Base-by-base conservation (phyloP, 257 asterid species). In the Rauvolfia tetraphylla region DNA sequence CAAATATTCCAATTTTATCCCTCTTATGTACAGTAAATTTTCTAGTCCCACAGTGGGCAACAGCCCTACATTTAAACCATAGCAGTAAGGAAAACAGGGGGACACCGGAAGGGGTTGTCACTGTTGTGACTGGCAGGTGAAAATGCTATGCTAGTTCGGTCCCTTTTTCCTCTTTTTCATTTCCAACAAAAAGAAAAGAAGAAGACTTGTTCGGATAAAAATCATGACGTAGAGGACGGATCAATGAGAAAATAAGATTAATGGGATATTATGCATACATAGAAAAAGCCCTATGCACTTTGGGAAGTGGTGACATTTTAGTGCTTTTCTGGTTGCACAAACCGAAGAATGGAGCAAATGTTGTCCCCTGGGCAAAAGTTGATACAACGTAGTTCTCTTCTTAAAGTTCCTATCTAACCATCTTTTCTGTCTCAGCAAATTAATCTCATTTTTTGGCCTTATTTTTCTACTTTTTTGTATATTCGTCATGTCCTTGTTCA, bases 311-410 rank as follows among this genome's bases (percentile, higher is more conserved):
- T 14, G 41, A 15, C 34, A 29, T 31, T 33, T 15, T 62, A 15
- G 68, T 62, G 68, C 68, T 62, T 62, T 34, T 56, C 20, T 62
- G 68, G 68, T 62, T 62, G 68, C 68, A 29, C 31, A 41, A 62
- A 62, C 36, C 10, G 17, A 61, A 29, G 68, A 14, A 61, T 9
- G 22, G 41, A 8, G n/a, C 31, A 41, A 51, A 51, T 14, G 22
- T 3, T 51, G 22, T 14, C 9, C 41, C 68, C 29, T 31, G 22
- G 27, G 8, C 18, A 25, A 23, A 27, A 10, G 29, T 56, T 31
- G 23, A 13, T 31, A 3, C 22, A 18, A 51, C 17, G 57, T 18
- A 14, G 57, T 14, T 9, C 68, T 29, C 20, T 62, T 29, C 23
- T 62, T 62, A 29, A 33, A 12, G 39, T 62, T 31, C 42, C 23